Base-by-base conservation (phyloP, 768 basidiomycete species). In the Suillus variegatus region DNA sequence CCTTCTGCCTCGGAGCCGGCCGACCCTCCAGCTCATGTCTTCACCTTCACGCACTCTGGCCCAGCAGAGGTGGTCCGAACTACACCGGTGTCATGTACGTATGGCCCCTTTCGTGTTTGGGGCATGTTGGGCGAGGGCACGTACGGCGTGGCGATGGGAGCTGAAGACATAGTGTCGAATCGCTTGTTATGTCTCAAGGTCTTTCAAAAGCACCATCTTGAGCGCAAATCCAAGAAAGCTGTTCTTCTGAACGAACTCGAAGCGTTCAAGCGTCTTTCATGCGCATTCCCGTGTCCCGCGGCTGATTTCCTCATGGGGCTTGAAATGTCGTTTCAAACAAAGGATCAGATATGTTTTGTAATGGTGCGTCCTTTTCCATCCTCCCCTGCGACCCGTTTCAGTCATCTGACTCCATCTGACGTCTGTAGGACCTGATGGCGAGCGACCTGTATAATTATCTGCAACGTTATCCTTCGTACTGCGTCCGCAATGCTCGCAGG, bases 121-220 rank as follows among this genome's bases (percentile, higher is more conserved):
- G 16, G 58, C 6, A 56, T 65, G 16, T 0, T 76, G 20, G 75
- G 74, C 61, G 57, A 14, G 1, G 75, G 76, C 9, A 65, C 44
- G 0, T 76, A 64, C 49, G 74, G 60, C 28, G 12, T 54, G 1
- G 68, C 76, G 0, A 73, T 68, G 67, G 75, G 66, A 41, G 75
- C 74, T 32, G 68, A 60, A n/a, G 76, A 76, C 41, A 55, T 22
- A 25, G 47, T 52, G 13, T 71, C 72, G 22, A 75, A 75, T 6
- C 76, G 76, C 14, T 36, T 79, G 14, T 56, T 83, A 60, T 83
- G 82, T 69, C 68, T 83, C 60, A 83, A 83, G 63, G 69, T 74
- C 4, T 75, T 80, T 61, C 62, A 51, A 9, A 76, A 73, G 66
- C 56, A 64, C n/a, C 43, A 67, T 14, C 47, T 76, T 44, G 38